Conservation (phyloP, 2,329 filamentous ascomycete genomes). For the Torrubiella hemipterigena region DNA sequence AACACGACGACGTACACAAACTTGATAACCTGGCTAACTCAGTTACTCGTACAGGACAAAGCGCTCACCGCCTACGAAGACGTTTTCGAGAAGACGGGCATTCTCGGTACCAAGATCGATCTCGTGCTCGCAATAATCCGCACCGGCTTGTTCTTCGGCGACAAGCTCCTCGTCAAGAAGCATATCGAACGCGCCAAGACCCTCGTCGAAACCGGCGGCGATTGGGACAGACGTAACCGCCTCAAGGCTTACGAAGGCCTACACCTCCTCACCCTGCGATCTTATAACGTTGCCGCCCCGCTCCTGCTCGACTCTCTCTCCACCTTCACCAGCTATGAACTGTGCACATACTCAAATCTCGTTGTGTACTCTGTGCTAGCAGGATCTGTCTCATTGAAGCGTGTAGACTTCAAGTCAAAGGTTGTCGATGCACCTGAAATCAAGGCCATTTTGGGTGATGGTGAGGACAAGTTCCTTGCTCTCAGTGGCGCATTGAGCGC, state of each 20-base stretch:
- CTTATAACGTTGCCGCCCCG: conserved; percentile 80
- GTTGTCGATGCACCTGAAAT: conserved; percentile 98
- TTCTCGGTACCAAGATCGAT: conserved; percentile 94
- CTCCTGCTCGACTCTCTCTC: conserved; percentile 93
- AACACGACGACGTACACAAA: neutral
- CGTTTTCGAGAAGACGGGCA: conserved; percentile 92
- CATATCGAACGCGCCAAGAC: conserved; percentile 80
- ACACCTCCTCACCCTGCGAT: conserved; percentile 82
- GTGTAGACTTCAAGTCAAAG: conserved; percentile 97
- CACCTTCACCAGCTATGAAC: conserved; percentile 96
- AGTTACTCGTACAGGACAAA: conserved; percentile 56
- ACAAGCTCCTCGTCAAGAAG: conserved; percentile 87
- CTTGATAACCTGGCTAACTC: conserved; percentile 9
- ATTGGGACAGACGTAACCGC: conserved; percentile 96
- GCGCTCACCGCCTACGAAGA: conserved; percentile 85
- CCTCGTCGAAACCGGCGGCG: conserved; percentile 86
- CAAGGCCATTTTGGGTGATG: conserved; percentile 86
- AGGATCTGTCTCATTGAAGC: conserved; percentile 86
- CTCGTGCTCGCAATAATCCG: conserved; percentile 93
- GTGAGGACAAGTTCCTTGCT: conserved; percentile 76
- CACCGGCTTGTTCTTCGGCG: conserved; percentile 89
- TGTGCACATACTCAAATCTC: conserved; percentile 90
- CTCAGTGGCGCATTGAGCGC: conserved; percentile 71
- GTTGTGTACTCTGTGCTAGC: conserved; percentile 94
- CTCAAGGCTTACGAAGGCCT: conserved; percentile 98